Conservation (phyloP, 208 protist genomes). For the Balamuthia mandrillaris region DNA sequence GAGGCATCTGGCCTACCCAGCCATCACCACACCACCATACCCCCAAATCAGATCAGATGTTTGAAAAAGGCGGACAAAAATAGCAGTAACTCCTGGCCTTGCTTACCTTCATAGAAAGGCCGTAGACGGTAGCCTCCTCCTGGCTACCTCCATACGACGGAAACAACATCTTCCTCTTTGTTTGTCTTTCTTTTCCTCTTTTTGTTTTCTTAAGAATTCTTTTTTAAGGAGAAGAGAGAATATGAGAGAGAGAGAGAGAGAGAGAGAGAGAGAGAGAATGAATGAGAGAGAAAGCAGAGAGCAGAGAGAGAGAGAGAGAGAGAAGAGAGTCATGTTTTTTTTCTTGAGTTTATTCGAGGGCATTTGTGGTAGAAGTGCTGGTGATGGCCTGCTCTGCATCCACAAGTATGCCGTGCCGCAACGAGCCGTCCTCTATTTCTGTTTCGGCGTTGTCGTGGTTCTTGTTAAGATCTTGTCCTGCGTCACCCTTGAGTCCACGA, state of each 20-base stretch:
- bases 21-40: neutral
- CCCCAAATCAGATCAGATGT: neutral
- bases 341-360: too few species aligned
- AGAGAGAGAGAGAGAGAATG: neutral
- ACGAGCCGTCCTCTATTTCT: too few species aligned
- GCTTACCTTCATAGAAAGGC: neutral
- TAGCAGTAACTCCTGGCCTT: neutral
- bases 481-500: too few species aligned
- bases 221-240: neutral
- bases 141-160: neutral
- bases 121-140: slow-evolving; percentile 1
- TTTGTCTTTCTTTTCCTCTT: neutral
- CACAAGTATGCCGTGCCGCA: too few species aligned
- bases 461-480: too few species aligned
- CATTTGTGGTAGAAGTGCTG: too few species aligned
- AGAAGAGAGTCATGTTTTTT: too few species aligned
- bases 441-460: too few species aligned
- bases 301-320: too few species aligned
- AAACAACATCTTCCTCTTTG: neutral
- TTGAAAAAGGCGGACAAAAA: neutral
- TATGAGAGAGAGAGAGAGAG: neutral
- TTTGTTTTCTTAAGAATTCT: neutral
- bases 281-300: too few species aligned
- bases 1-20: neutral
- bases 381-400: too few species aligned